Evolutionary conservation across 305 asterid species (phyloP).

Genomic region (Solanum aculeatissimum): DNA sequence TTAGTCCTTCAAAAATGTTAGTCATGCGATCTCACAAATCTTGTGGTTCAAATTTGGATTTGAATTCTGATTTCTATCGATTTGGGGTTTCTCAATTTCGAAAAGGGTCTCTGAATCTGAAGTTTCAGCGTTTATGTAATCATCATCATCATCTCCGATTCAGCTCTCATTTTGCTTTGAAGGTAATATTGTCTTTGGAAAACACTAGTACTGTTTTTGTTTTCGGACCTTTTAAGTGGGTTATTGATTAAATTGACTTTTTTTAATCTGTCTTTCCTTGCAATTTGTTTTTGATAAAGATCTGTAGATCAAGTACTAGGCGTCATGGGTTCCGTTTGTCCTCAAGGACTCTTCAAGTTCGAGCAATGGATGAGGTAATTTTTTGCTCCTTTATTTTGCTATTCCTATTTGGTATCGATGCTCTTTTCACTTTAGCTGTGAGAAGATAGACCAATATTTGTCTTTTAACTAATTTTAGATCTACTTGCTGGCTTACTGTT

Average conservation of each 20-base stretch:
- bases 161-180: slow-evolving; percentile 7
- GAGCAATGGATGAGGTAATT: slow-evolving; percentile 60
- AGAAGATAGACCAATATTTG: not conserved
- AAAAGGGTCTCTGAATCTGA: slow-evolving; percentile 12
- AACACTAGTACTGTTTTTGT: not conserved
- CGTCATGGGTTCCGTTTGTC: slow-evolving; percentile 26
- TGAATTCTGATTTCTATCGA: slow-evolving; percentile 8
- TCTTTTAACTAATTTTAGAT: not conserved
- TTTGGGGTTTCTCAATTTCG: slow-evolving; percentile 9
- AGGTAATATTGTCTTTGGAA: slow-evolving; percentile 24
- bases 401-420: not conserved
- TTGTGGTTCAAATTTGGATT: slow-evolving; percentile 7
- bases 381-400: not conserved
- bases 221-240: not conserved
- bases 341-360: slow-evolving; percentile 23
- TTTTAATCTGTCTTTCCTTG: not conserved
- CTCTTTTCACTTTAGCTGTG: not conserved
- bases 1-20: not conserved
- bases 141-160: slow-evolving; percentile 1
- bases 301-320: slow-evolving; percentile 28
- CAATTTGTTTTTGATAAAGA: slow-evolving; percentile 8
- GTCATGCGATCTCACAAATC: slow-evolving; percentile 34
- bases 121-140: slow-evolving; percentile 16
- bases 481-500: not conserved
- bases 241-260: not conserved